Base-by-base conservation (phyloP, 208 protist genomes). In the Acanthamoeba divionensis region DNA sequence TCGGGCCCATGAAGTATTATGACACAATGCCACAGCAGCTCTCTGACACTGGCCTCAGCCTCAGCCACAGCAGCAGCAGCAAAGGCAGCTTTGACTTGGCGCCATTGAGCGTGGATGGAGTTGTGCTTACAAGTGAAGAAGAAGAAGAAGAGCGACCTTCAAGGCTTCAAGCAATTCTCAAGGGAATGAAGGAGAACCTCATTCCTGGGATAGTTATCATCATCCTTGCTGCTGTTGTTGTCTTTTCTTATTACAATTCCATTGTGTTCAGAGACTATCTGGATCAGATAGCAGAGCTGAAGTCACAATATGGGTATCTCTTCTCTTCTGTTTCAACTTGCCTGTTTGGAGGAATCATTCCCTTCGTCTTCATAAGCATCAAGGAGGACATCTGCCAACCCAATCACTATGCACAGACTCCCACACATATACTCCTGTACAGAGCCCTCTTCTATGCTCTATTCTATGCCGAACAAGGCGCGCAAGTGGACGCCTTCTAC, bases 331-430 rank as follows among this genome's bases (percentile, higher is more conserved):
- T 82, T 24, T 82, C 71, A 0, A 82, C 71, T 0, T 4, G 48
- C 8, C 2, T 82, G 48, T 82, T 82, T 31, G 71, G 71, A 18
- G 71, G 71, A 44, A 57, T 82, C 8, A 15, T 82, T 13, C 71
- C 71, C 45, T 82, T 54, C 47, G 31, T 82, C 47, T 62, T 82
- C 45, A 60, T 82, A n/a, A n/a, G n/a, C n/a, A n/a, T n/a, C n/a
- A n/a, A n/a, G n/a, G n/a, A n/a, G n/a, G n/a, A n/a, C n/a, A n/a
- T n/a, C n/a, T n/a, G n/a, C n/a, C n/a, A n/a, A n/a, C n/a, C n/a
- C n/a, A n/a, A n/a, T n/a, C n/a, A n/a, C n/a, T n/a, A n/a, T n/a
- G n/a, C n/a, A n/a, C n/a, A n/a, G n/a, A n/a, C n/a, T n/a, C n/a
- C n/a, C n/a, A n/a, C n/a, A n/a, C n/a, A n/a, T n/a, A n/a, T n/a